Evolutionary conservation across 495 filamentous ascomycete species (phyloP).

Genomic region (Podospora anserina): DNA sequence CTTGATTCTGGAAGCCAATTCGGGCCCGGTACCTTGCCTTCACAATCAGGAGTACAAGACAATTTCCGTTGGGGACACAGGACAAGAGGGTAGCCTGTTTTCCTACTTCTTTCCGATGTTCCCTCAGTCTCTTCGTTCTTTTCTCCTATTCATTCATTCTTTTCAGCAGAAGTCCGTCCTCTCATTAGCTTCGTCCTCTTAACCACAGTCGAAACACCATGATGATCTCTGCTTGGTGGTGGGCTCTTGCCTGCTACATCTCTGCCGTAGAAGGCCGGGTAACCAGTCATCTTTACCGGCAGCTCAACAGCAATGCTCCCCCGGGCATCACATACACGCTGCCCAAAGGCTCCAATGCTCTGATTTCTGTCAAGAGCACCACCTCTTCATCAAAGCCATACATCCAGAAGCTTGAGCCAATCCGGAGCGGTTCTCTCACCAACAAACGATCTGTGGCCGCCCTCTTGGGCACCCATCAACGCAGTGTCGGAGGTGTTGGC

Average conservation of each 20-base stretch:
- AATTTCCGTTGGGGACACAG: neutral
- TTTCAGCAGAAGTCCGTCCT: neutral
- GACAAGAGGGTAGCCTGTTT: neutral
- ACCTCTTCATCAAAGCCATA: neutral
- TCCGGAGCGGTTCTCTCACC: conserved; percentile 15
- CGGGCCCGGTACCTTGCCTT: neutral
- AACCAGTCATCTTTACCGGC: conserved; percentile 3
- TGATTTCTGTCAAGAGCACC: neutral
- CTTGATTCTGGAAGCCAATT: neutral
- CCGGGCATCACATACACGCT: conserved; percentile 26
- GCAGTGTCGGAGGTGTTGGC: conserved; percentile 26
- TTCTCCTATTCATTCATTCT: neutral
- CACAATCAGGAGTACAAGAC: neutral
- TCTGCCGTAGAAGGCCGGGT: neutral
- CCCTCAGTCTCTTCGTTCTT: neutral
- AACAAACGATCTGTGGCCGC: conserved; percentile 32
- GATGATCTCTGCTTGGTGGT: neutral
- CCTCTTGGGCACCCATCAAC: conserved; percentile 35
- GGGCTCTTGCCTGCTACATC: conserved; percentile 4
- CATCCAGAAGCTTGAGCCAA: conserved; percentile 23
- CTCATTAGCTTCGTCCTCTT: neutral
- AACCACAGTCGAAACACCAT: neutral
- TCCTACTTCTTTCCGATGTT: neutral
- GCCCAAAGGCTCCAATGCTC: conserved; percentile 17
- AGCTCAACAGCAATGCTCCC: conserved; percentile 17